Base-by-base conservation (phyloP, 257 asterid genomes). In the Haberlea rhodopensis region DNA sequence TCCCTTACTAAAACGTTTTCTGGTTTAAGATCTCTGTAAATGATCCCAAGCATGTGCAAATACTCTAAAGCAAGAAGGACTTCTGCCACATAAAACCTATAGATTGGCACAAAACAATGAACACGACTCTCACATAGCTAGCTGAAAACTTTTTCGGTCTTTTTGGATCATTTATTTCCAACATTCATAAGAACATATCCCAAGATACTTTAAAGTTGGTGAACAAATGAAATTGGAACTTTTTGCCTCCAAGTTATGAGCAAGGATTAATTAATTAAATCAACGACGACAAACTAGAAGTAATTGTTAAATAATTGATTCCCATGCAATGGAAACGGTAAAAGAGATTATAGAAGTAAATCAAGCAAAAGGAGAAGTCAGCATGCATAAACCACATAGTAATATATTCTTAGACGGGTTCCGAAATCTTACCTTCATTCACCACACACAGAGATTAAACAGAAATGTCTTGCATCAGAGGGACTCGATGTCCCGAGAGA, bases 21-120 rank as follows among this genome's bases (percentile, higher is more conserved):
- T 19, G 90, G 90, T 69, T 84, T 84, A 40, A 84, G 85, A 65
- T 84, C 90, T 72, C 90, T 71, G 71, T 84, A 84, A 40, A 84
- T 74, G 76, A 84, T 84, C 31, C 90, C 90, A 28, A 84, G 90
- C 90, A 84, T 84, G 80, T 84, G 90, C 62, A 84, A 71, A 63
- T 84, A 84, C 77, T 84, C 90, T 59, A 84, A 60, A 45, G 87
- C 76, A 40, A 84, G 87, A 52, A 84, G 90, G 67, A 84, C 83
- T 78, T 81, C 90, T 8, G 90, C 90, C 59, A 84, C 87, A 57
- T 84, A 84, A 73, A 84, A 84, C 83, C 90, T 84, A 32, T 49
- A 64, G 62, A 34, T 18, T 20, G 22, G 26, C 23, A 7, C 23
- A 10, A 20, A 52, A 52, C 27, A 9, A 52, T 52, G 7, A 11